phyloP scores from a whole-genome alignment of 768 basidiomycete species.

The Naganishia antarctica region DNA sequence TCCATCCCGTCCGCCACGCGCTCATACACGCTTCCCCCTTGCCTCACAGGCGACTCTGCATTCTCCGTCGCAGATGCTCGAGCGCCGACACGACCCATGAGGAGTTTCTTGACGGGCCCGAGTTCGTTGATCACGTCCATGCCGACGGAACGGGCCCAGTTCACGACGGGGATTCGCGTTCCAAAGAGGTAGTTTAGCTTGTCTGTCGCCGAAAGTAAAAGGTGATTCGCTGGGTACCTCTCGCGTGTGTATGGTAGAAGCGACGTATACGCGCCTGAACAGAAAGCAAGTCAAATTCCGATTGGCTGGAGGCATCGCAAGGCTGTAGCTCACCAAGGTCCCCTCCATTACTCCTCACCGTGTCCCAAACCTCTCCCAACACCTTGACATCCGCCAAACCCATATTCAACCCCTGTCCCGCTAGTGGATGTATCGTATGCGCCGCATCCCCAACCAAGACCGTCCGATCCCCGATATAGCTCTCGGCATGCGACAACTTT shows the following conservation, averaged over 20 bases:
- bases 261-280: constrained; percentile 65
- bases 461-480: constrained; percentile 75
- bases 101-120: constrained; percentile 68
- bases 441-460: constrained; percentile 94
- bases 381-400: constrained; percentile 81
- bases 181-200: constrained; percentile 85
- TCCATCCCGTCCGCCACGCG: constrained; percentile 40
- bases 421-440: constrained; percentile 88
- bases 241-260: constrained; percentile 71
- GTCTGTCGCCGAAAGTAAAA: constrained; percentile 74
- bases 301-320: not conserved
- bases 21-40: constrained; percentile 29
- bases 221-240: constrained; percentile 81
- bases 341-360: constrained; percentile 60
- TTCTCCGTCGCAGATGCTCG: constrained; percentile 18
- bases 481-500: constrained; percentile 75
- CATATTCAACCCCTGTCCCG: constrained; percentile 91
- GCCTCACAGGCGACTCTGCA: constrained; percentile 17
- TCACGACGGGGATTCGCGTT: constrained; percentile 62
- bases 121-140: constrained; percentile 88
- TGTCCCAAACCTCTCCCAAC: constrained; percentile 63
- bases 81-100: constrained; percentile 77
- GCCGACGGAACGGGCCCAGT: constrained; percentile 82
- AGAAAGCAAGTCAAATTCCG: not conserved
- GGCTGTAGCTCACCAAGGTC: constrained; percentile 66